Percentiles rank a stretch among this genome's conserved stretches.
phyloP scores from a whole-genome alignment of 2,329 filamentous ascomycete species.

The Fusarium haematococcum region DNA sequence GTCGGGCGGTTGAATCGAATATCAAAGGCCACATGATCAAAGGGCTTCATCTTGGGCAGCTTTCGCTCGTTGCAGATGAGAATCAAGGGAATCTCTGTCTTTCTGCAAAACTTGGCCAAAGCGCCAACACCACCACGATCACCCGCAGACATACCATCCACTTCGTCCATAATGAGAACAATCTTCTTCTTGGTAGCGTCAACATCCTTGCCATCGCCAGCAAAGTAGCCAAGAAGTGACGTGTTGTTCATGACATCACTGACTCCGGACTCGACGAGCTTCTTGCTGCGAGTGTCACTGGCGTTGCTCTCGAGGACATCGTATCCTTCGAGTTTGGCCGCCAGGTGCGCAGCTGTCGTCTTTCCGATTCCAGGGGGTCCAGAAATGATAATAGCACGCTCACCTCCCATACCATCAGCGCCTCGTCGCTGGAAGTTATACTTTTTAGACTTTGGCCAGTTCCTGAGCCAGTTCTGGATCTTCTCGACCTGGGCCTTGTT shows the following conservation, averaged over 20 bases:
- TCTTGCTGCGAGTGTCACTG: slow-evolving; percentile 95
- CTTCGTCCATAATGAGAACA: slow-evolving; percentile 98
- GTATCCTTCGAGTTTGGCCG: slow-evolving; percentile 91
- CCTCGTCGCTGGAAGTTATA: slow-evolving; percentile 86
- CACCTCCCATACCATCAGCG: slow-evolving; percentile 83
- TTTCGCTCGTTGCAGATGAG: slow-evolving; percentile 97
- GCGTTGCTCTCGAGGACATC: slow-evolving; percentile 96
- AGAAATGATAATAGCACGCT: slow-evolving; percentile 93
- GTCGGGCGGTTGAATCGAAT: slow-evolving; percentile 90
- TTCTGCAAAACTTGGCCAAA: slow-evolving; percentile 93
- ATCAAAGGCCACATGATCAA: slow-evolving; percentile 87
- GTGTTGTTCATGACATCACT: slow-evolving; percentile 93
- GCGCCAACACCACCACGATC: slow-evolving; percentile 96
- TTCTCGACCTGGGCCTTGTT: slow-evolving; percentile 93
- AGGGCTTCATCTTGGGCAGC: slow-evolving; percentile 97
- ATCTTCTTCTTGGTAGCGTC: slow-evolving; percentile 90
- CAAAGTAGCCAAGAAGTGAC: slow-evolving; percentile 91
- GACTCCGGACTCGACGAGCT: slow-evolving; percentile 89
- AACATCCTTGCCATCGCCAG: slow-evolving; percentile 83
- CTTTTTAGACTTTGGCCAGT: slow-evolving; percentile 83
- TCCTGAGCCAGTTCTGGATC: slow-evolving; percentile 86
- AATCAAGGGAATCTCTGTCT: slow-evolving; percentile 93
- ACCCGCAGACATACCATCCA: slow-evolving; percentile 98
- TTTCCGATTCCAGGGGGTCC: slow-evolving; percentile 97
- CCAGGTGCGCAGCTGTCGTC: slow-evolving; percentile 94